These are phyloP conservation scores for Cunninghamia lanceolata DNA, from an alignment of 75 land plant species.

Conservation along the genomic window DNA sequence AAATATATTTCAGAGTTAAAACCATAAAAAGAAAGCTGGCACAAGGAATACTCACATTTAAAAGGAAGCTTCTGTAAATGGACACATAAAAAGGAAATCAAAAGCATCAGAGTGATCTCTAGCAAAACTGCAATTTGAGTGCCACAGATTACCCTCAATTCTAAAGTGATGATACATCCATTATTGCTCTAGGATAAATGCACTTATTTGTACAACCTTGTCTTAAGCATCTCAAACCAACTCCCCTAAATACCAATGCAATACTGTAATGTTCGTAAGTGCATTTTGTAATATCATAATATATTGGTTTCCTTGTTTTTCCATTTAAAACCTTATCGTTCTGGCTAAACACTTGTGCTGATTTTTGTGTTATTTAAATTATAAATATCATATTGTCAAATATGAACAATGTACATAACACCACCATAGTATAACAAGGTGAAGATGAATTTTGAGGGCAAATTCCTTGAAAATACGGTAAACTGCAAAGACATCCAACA, in stretches of 20 bases:
- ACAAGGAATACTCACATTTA: background rate
- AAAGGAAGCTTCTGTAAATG: background rate
- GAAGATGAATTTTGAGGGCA: background rate
- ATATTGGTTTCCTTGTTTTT: background rate
- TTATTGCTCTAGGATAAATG: background rate
- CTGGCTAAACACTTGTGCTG: background rate
- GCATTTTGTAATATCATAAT: background rate
- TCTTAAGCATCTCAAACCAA: background rate
- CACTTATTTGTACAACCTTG: background rate
- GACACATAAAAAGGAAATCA: background rate
- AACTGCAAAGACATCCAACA: background rate
- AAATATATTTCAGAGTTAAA: background rate
- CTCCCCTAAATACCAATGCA: background rate
- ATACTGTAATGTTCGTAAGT: background rate
- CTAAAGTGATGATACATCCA: background rate
- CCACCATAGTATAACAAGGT: background rate
- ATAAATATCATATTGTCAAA: background rate
- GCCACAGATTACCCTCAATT: background rate
- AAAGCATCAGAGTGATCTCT: background rate
- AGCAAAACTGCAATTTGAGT: background rate
- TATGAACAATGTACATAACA: background rate
- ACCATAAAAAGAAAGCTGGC: background rate
- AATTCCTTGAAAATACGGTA: background rate
- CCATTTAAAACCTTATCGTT: background rate
- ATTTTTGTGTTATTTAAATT: background rate